phyloP scores from a whole-genome alignment of 345 rosid genomes.

The Eucalyptus pumila region DNA sequence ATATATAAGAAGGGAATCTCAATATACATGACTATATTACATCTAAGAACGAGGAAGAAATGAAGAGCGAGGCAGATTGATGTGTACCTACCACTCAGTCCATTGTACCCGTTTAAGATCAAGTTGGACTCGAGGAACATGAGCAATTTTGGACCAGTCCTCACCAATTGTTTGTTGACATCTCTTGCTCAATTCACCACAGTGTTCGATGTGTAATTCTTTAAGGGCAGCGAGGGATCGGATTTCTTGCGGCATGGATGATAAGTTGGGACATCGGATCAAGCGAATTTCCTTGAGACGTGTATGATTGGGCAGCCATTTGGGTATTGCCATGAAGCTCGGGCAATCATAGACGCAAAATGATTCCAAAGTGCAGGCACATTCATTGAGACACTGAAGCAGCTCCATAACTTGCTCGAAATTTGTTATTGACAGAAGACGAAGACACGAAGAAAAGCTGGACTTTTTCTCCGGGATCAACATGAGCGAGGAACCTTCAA shows the following conservation, averaged over 20 bases:
- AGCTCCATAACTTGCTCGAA: not conserved
- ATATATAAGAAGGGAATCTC: not conserved
- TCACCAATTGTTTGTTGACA: not conserved
- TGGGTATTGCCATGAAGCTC: not conserved
- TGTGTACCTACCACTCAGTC: not conserved
- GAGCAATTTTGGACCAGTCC: not conserved
- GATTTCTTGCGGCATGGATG: not conserved
- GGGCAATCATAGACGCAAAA: not conserved
- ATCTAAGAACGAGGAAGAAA: not conserved
- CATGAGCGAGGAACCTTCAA: not conserved
- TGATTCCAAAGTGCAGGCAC: not conserved
- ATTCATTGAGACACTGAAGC: not conserved
- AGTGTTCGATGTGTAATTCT: not conserved
- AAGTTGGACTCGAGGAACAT: not conserved
- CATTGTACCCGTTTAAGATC: not conserved
- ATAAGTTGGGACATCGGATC: not conserved
- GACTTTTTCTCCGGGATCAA: not conserved
- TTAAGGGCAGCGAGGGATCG: not conserved
- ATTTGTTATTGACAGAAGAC: no score
- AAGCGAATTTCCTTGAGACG: not conserved
- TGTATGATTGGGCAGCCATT: not conserved
- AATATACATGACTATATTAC: not conserved
- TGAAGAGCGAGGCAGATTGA: not conserved
- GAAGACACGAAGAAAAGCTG: not conserved
- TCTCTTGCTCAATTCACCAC: not conserved